Evolutionary conservation across 495 filamentous ascomycete genomes (phyloP), one percentile per base, ranked within the genome.

Genomic region (Aspergillus incahuasiensis): DNA sequence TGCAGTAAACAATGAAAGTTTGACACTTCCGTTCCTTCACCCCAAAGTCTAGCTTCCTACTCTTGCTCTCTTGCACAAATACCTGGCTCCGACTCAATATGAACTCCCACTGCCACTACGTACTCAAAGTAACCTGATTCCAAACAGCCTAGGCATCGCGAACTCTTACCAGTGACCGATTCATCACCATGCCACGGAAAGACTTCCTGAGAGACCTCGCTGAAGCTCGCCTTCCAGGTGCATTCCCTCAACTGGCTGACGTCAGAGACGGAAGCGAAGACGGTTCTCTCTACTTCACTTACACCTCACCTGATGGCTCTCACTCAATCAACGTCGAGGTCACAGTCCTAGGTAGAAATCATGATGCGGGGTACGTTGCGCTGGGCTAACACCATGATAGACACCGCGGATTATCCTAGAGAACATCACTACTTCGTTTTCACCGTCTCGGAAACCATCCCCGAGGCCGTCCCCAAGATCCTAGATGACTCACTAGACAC

Each of bases 321-420:
- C 48, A 58, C 9, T 24, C 45, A 1, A 66, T 86, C 35, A 68
- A 79, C 28, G 72, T 88, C 24, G 77, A 77, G 19, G 80, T 71
- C 15, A 66, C 84, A 7, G 68, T 85, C 5, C 72, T 80, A 64
- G 80, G 82, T 86, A 68, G 25, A 49, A 73, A 68, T 39, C 57
- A 20, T 34, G 12, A 6, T 15, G 12, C 32, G 12, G 12, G 12
- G 21, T 6, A 28, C 30, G n/a, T 21, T 21, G 12, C 21, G 40
- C 41, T 25, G 11, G 15, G 3, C 35, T 48, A 9, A 55, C 7
- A 28, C 12, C 12, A 13, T 15, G 22, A 15, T 38, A 82, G 84
- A 90, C 55, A 61, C 84, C 5, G 69, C 73, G 39, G 83, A 88
- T 8, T 92, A 92, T 58, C 88, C 87, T 2, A 71, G 68, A 19